Base-by-base conservation (phyloP, 495 filamentous ascomycete species). In the Lepraria neglecta region DNA sequence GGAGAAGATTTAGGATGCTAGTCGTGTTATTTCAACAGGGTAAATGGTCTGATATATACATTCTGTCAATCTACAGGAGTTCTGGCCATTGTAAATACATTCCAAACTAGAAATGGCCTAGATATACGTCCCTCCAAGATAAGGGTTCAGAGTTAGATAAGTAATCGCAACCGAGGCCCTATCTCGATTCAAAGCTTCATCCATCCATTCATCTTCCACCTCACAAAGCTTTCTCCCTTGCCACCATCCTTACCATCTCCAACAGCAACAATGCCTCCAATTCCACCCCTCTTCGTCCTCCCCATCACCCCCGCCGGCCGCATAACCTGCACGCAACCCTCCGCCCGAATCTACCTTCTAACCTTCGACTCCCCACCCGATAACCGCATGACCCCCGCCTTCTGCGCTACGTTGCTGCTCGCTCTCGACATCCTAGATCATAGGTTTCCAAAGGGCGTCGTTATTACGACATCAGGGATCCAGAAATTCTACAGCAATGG, bases 401-500 rank as follows among this genome's bases (percentile, higher is more conserved):
- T 89, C 67, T 86, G 83, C 74, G 74, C 81, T 48, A 77, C 88
- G 38, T 65, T 91, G 24, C 67, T 87, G 35, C 76, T 84, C 17
- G 85, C 88, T 3, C 82, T 92, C 61, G 87, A 91, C 69, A 80
- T 86, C 33, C 71, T 92, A 63, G 87, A 91, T 65, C 80, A 84
- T 55, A 73, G 79, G 11, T 81, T 84, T 62, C 78, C 81, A 0
- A 82, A 81, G 35, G 89, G 89, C 50, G 88, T 91, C 0, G 74
- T 90, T 4, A 72, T 92, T 31, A 91, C 89, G 1, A 92, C 89
- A 6, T 84, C 80, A 51, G 80, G 78, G 31, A 87, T 91, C 48
- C 67, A 76, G 53, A 92, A 92, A 68, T 92, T 92, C 77, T 92
- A 88, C 74, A 85, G 82, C 71, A 91, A 91, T 73, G 88, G 88